Conservation (phyloP, 2,329 filamentous ascomycete species). For the Bimuria novae-zelandiae region DNA sequence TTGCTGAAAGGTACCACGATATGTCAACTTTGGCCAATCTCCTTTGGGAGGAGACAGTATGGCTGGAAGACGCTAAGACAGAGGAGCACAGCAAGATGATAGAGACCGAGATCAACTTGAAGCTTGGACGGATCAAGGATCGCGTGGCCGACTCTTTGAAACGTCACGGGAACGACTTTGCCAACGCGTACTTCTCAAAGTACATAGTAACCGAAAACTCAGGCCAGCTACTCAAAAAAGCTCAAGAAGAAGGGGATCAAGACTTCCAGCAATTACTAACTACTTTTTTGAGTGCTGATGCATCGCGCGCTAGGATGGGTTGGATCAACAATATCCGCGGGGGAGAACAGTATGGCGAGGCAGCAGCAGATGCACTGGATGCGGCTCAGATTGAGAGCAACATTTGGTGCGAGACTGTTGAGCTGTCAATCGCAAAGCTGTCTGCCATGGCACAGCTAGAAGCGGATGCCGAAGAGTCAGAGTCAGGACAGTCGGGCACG, state of each 20-base stretch:
- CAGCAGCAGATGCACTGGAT: slow-evolving; percentile 71
- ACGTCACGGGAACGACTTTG: slow-evolving; percentile 68
- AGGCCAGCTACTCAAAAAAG: slow-evolving; percentile 64
- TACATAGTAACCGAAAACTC: slow-evolving; percentile 63
- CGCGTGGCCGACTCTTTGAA: slow-evolving; percentile 60
- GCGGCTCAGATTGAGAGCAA: slow-evolving; percentile 76
- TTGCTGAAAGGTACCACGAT: slow-evolving; percentile 67
- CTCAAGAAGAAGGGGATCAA: slow-evolving; percentile 60
- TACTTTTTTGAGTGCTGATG: slow-evolving; percentile 73
- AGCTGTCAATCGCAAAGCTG: slow-evolving; percentile 89
- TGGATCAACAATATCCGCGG: slow-evolving; percentile 93
- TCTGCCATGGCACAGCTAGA: slow-evolving; percentile 53
- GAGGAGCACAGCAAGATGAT: slow-evolving; percentile 42
- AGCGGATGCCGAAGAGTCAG: slow-evolving; percentile 51
- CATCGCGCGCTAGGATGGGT: slow-evolving; percentile 74
- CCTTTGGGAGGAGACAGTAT: slow-evolving; percentile 52
- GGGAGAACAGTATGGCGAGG: slow-evolving; percentile 70
- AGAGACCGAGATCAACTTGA: slow-evolving; percentile 39
- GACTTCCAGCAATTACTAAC: slow-evolving; percentile 68
- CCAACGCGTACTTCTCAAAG: slow-evolving; percentile 78
- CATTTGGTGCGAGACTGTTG: slow-evolving; percentile 91
- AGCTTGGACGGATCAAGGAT: slow-evolving; percentile 51
- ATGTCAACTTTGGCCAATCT: slow-evolving; percentile 65
- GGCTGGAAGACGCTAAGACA: slow-evolving; percentile 40
- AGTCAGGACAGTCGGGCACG: slow-evolving; percentile 46